A percentile compares a stretch with the other conserved stretches of the same genome.
phyloP scores from a whole-genome alignment of 345 rosid species.

The Melaleuca quinquenervia region DNA sequence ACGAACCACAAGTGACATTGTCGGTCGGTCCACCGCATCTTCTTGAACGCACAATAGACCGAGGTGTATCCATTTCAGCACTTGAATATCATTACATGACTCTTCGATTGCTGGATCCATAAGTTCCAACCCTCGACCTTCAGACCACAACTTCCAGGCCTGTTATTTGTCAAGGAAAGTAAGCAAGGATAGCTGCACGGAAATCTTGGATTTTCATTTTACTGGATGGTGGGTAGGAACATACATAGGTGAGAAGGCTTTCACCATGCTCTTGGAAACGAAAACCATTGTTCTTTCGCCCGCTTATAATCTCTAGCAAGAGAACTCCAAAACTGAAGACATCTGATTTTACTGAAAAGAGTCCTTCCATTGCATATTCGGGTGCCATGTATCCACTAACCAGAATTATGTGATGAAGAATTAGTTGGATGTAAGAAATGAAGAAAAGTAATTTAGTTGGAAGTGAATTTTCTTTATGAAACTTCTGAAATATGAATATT shows the following conservation, averaged over 20 bases:
- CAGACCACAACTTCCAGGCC: background rate
- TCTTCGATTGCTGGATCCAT: background rate
- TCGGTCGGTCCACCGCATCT: background rate
- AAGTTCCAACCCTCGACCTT: background rate
- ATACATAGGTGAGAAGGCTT: conserved; percentile 20
- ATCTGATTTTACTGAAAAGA: conserved; percentile 19
- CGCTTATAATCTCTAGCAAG: background rate
- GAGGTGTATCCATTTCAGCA: background rate
- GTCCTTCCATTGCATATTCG: conserved; percentile 20
- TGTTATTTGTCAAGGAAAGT: background rate
- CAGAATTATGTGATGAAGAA: background rate
- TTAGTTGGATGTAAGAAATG: background rate
- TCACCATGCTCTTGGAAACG: background rate
- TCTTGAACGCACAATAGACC: conserved; percentile 5
- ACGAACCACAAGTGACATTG: background rate
- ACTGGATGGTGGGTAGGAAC: background rate
- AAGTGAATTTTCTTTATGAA: background rate
- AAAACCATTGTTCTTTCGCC: background rate
- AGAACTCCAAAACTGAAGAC: conserved; percentile 8
- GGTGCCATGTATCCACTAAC: conserved; percentile 32
- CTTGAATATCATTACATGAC: background rate
- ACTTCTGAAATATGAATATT: background rate
- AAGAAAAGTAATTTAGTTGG: background rate
- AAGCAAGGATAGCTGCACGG: background rate
- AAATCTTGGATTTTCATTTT: background rate